Percentiles rank a stretch among this genome's conserved stretches.
Evolutionary conservation across 2,329 filamentous ascomycete genomes (phyloP).

Genomic region (Monosporascus sp.): DNA sequence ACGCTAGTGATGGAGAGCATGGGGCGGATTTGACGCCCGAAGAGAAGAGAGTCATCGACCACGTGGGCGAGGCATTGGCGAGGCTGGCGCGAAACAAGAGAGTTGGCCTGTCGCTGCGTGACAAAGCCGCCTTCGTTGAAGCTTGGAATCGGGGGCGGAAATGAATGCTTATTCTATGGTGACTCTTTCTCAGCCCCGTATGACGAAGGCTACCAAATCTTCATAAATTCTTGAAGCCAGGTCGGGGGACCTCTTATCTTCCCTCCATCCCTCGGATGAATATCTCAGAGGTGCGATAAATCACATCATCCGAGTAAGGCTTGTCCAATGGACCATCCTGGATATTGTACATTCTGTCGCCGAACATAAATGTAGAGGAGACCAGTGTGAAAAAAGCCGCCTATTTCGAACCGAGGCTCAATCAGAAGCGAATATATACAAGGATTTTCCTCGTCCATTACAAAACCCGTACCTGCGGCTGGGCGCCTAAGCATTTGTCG

Average conservation of each 20-base stretch:
- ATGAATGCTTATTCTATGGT: slow-evolving; percentile 12
- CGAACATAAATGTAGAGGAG: not conserved
- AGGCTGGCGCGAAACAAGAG: slow-evolving; percentile 81
- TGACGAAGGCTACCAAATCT: too few relatives aligned
- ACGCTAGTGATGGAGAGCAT: slow-evolving; percentile 16
- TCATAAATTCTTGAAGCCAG: too few relatives aligned
- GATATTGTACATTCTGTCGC: not conserved
- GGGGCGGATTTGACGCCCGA: slow-evolving; percentile 36
- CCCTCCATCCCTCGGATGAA: too few relatives aligned
- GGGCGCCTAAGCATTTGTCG: slow-evolving; percentile 20
- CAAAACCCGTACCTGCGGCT: not conserved
- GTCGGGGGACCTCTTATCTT: too few relatives aligned
- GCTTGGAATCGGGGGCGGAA: slow-evolving; percentile 48
- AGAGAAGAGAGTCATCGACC: slow-evolving; percentile 69
- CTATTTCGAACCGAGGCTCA: slow-evolving; percentile 4
- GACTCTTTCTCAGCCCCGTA: too few relatives aligned
- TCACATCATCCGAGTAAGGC: not conserved
- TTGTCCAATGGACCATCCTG: slow-evolving; percentile 2
- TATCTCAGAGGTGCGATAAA: not conserved
- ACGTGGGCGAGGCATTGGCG: slow-evolving; percentile 80
- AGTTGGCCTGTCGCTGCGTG: slow-evolving; percentile 74
- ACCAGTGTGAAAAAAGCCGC: not conserved
- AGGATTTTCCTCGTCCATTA: slow-evolving; percentile 1
- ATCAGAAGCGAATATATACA: slow-evolving; percentile 11
- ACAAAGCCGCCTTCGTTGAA: slow-evolving; percentile 78